These are phyloP conservation scores for Cephalotrichum gorgonifer DNA, from an alignment of 2,329 filamentous ascomycete species.

Conservation along the genomic window DNA sequence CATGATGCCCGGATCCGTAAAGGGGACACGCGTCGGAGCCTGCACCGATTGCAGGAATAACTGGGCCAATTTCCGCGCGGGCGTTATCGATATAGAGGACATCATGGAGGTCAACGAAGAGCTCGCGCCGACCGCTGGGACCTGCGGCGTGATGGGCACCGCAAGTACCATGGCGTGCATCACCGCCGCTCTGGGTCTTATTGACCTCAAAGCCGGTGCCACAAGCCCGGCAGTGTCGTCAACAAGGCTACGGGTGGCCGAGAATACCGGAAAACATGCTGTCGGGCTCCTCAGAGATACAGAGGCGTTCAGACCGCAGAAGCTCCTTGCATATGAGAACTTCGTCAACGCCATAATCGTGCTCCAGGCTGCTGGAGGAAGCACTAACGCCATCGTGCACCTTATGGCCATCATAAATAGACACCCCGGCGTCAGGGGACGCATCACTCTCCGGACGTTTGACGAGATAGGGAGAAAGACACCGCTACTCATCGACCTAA, in stretches of 20 bases:
- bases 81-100: conserved; percentile 59
- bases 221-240: conserved; percentile 71
- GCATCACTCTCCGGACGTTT: conserved; percentile 65
- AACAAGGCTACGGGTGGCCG: conserved; percentile 70
- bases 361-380: conserved; percentile 75
- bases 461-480: conserved; percentile 69
- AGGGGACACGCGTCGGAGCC: conserved; percentile 55
- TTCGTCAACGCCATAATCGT: conserved; percentile 83
- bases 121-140: conserved; percentile 63
- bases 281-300: conserved; percentile 57
- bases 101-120: conserved; percentile 63
- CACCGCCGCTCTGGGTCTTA: conserved; percentile 73
- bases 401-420: conserved; percentile 77
- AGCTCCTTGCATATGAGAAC: conserved; percentile 61
- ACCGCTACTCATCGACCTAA: conserved; percentile 73
- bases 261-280: conserved; percentile 58
- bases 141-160: conserved; percentile 86
- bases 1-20: conserved; percentile 63
- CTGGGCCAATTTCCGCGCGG: conserved; percentile 60
- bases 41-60: conserved; percentile 68
- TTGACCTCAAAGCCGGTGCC: conserved; percentile 61
- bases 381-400: conserved; percentile 77
- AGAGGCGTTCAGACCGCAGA: conserved; percentile 57
- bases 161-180: conserved; percentile 84
- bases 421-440: conserved; percentile 50